These are phyloP conservation scores for Trichoderma atrobrunneum DNA, from an alignment of 2,329 filamentous ascomycete species.

Conservation along the genomic window DNA sequence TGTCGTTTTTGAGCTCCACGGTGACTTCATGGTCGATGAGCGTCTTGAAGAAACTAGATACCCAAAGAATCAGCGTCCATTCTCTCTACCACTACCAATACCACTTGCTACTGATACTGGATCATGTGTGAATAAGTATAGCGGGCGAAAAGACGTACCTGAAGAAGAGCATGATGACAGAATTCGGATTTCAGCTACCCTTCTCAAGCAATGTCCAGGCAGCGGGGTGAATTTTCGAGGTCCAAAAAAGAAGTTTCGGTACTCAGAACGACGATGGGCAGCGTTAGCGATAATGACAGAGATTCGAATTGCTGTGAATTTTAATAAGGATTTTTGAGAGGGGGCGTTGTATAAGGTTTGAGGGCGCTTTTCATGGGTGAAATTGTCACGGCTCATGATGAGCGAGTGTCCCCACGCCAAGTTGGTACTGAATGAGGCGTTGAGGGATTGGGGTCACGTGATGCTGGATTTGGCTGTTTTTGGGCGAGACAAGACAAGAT, in stretches of 20 bases:
- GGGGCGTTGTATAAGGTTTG: background rate
- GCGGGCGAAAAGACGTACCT: slow-evolving; percentile 32
- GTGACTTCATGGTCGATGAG: slow-evolving; percentile 96
- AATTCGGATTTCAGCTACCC: background rate
- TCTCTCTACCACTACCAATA: too few species aligned
- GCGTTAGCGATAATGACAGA: too few species aligned
- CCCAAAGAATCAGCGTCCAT: background rate
- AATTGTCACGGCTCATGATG: slow-evolving; percentile 12
- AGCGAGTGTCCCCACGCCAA: background rate
- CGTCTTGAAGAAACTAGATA: slow-evolving; percentile 88
- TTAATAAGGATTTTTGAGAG: background rate
- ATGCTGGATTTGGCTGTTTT: background rate
- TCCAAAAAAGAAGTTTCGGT: background rate
- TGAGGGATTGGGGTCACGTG: slow-evolving; percentile 1
- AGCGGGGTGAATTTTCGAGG: background rate
- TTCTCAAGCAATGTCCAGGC: background rate
- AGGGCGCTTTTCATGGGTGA: background rate
- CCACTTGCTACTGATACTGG: background rate
- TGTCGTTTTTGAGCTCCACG: slow-evolving; percentile 99
- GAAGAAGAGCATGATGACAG: slow-evolving; percentile 43
- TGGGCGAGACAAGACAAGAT: background rate
- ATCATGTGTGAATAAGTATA: background rate
- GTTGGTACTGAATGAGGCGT: background rate
- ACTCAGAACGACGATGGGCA: background rate
- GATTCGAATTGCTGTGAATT: background rate